Evolutionary conservation across 1,284 basidiomycete species (phyloP).

Genomic region (Leccinum subrobustum): DNA sequence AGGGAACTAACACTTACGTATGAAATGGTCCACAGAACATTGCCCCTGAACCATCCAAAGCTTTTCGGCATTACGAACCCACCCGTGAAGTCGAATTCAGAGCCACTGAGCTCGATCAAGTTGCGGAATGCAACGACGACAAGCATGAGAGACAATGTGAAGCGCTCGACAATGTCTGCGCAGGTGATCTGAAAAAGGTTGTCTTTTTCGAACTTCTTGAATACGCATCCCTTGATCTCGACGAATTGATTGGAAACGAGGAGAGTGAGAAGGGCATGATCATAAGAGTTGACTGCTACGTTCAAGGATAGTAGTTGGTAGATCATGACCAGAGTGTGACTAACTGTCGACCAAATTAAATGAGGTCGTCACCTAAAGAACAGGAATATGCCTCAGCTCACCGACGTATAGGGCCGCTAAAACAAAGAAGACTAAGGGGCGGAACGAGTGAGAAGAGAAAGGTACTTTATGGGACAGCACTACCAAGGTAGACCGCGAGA

Average conservation of each 20-base stretch:
- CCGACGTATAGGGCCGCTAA: slow-evolving; percentile 85
- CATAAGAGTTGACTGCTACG: slow-evolving; percentile 98
- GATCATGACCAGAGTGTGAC: slow-evolving; percentile 93
- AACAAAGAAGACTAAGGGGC: slow-evolving; percentile 84
- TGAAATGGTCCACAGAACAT: slow-evolving; percentile 85
- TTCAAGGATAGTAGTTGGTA: slow-evolving; percentile 96
- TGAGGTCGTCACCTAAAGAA: background rate
- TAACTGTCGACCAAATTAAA: slow-evolving; percentile 48
- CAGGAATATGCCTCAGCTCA: slow-evolving; percentile 37
- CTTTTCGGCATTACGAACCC: slow-evolving; percentile 79
- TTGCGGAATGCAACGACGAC: slow-evolving; percentile 91
- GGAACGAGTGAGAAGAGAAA: slow-evolving; percentile 60
- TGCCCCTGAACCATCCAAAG: slow-evolving; percentile 81
- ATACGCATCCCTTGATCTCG: slow-evolving; percentile 99
- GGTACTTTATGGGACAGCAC: slow-evolving; percentile 63
- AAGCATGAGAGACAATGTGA: slow-evolving; percentile 92
- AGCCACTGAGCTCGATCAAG: slow-evolving; percentile 91
- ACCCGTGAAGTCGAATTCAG: slow-evolving; percentile 75
- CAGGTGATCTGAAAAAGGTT: slow-evolving; percentile 99
- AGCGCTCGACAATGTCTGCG: slow-evolving; percentile 98
- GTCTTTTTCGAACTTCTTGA: slow-evolving; percentile 99
- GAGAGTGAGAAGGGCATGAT: slow-evolving; percentile 92
- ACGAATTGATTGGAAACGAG: slow-evolving; percentile 99
- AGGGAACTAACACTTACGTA: slow-evolving; percentile 56
- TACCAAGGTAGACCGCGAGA: slow-evolving; percentile 88